A percentile compares a stretch with the other conserved stretches of the same genome.
These are phyloP conservation scores for Henckelia pumila DNA, from an alignment of 257 asterid species.

Conservation along the genomic window DNA sequence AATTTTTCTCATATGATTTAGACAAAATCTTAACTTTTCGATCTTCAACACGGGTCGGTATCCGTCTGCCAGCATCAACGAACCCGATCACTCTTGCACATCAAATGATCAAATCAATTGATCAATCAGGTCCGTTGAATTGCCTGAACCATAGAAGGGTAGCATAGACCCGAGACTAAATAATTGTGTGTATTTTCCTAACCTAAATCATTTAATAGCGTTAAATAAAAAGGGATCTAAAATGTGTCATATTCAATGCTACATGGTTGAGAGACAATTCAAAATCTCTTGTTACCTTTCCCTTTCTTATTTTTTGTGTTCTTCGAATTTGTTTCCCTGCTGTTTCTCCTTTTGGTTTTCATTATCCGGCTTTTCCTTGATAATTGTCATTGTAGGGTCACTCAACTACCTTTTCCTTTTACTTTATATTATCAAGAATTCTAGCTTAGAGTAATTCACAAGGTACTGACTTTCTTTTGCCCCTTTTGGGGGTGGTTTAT, in stretches of 20 bases:
- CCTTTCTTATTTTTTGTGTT: not conserved
- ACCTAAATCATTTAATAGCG: no score
- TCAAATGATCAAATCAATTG: no score
- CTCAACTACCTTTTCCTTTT: not conserved
- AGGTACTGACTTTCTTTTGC: not conserved
- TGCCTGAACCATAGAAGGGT: no score
- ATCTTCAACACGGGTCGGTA: no score
- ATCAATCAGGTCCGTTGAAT: no score
- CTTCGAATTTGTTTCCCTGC: not conserved
- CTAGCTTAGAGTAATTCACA: not conserved
- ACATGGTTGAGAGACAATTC: not conserved
- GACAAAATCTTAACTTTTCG: no score
- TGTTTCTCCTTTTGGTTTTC: not conserved
- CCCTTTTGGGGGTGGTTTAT: not conserved
- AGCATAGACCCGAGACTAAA: no score
- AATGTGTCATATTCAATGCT: not conserved
- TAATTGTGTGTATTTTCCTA: no score
- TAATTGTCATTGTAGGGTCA: not conserved
- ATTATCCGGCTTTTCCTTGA: not conserved
- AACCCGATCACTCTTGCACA: no score
- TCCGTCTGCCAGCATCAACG: no score
- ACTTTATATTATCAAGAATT: slow-evolving; percentile 3
- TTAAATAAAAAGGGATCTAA: not conserved
- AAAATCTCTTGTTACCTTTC: not conserved
- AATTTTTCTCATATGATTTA: no score